Evolutionary conservation across 106 monocot genomes (phyloP).

Genomic region (Platanthera guangdongensis): DNA sequence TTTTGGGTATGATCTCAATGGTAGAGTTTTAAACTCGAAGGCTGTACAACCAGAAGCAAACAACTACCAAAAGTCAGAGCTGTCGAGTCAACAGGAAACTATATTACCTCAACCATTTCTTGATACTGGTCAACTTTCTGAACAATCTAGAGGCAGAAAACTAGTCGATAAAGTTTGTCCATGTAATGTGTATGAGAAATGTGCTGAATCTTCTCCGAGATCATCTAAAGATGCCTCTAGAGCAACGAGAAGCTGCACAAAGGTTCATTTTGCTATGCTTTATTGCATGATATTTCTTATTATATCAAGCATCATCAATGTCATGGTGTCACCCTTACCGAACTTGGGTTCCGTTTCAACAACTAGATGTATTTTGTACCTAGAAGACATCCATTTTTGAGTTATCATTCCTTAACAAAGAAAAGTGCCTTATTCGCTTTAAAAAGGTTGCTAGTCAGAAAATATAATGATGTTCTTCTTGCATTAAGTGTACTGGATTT

Average conservation of each 20-base stretch:
- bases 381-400: neutral
- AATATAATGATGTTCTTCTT: neutral
- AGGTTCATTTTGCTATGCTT: conserved; percentile 24
- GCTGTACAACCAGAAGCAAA: conserved; percentile 2
- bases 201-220: conserved; percentile 12
- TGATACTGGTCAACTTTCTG: conserved; percentile 19
- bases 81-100: conserved; percentile 1
- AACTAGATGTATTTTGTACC: too few species aligned
- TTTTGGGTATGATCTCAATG: conserved; percentile 69
- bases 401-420: neutral
- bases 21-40: conserved; percentile 16
- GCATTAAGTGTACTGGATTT: neutral
- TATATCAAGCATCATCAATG: too few species aligned
- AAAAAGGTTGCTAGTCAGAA: neutral
- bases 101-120: conserved; percentile 11
- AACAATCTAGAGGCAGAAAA: conserved; percentile 14
- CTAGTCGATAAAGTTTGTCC: conserved; percentile 18
- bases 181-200: conserved; percentile 23
- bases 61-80: conserved; percentile 16
- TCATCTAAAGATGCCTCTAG: conserved; percentile 26
- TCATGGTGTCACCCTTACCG: too few species aligned
- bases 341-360: too few species aligned
- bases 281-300: neutral
- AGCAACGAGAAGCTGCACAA: conserved; percentile 67
- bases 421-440: neutral